Evolutionary conservation across 306 rosid species (phyloP), one percentile per base, ranked within the genome.

Genomic region (Prunus mira): DNA sequence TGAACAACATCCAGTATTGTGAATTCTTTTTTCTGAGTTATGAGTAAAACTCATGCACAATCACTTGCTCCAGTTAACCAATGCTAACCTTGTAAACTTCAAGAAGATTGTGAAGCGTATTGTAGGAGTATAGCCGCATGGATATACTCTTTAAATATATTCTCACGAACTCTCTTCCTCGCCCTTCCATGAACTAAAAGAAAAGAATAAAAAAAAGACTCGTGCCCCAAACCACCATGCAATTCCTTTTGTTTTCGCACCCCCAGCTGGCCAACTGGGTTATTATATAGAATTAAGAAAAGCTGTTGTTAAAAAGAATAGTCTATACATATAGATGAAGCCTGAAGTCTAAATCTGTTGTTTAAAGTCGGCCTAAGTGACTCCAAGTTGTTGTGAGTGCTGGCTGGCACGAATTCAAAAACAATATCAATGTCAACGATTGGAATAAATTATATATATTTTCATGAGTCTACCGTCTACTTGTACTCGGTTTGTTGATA

Each of bases 361-460:
- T 38, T 34, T 14, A n/a, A 72, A 38, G 55, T 72, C 41, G 24
- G 76, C 47, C 28, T 3, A 20, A 77, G 76, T 47, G 75, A 47
- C 43, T 63, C 43, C 52, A n/a, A 72, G 78, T 73, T 52, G 82
- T 65, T 79, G 82, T 45, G 45, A 38, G 78, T 79, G 78, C 78
- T 58, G 27, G 52, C 24, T 41, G 78, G 65, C 76, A 70, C 9
- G 6, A 32, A 67, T 46, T 73, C 14, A 66, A 79, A 72, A 74
- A 62, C 13, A 14, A 22, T 55, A 65, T 79, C 69, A 79, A 28
- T 65, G 66, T 64, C 67, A 52, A 55, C 20, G 56, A 46, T 54
- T 76, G 22, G 28, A 38, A 38, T 38, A 38, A 38, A 38, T 38
- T 38, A 7, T 38, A 38, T 38, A 34, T 34, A 5, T 7, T 38